Evolutionary conservation across 345 rosid species (phyloP), one percentile per base, ranked within the genome.

Genomic region (Boechera stricta): DNA sequence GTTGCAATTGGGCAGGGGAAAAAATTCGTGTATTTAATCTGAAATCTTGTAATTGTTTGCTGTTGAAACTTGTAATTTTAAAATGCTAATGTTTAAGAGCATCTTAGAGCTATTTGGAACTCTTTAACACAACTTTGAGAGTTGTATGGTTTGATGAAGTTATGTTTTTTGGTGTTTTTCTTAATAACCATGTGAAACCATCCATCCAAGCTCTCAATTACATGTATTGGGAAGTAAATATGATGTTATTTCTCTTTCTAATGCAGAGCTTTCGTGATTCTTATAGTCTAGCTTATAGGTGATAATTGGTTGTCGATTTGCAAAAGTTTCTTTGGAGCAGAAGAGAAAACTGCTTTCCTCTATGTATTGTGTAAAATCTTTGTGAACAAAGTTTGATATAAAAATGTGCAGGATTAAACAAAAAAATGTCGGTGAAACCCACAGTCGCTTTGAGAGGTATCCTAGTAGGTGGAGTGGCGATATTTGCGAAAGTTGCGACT

Each of bases 381-480:
- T 18, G 12, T 42, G 36, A 54, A 12, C 55, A 52, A 26, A 24
- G 28, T 60, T 33, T 47, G 47, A 12, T 31, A 28, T 52, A 55
- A 16, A 71, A 45, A 42, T 64, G 39, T 28, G 69, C 64, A 73
- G 79, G 75, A 31, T 26, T 12, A 5, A 70, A 56, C 55, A 64
- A 54, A 55, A 54, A 55, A 61, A 93, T 93, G 98, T 77, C 86
- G 3, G 85, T 93, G 74, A 93, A 91, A 80, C 96, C 98, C n/a
- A 88, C 97, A 1, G 96, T 93, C 31, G 96, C 91, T 21, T 76
- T 93, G 75, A 89, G 98, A 81, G 98, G 92, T 61, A 65, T 86
- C 3, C 78, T 94, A 12, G 96, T 94, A 12, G 96, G 97, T 32
- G 96, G 97, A 35, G 56, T 93, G 35, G 97, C 97, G 2, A 83